Base-by-base conservation (phyloP, 306 rosid species). In the Dalbergia cochinchinensis region DNA sequence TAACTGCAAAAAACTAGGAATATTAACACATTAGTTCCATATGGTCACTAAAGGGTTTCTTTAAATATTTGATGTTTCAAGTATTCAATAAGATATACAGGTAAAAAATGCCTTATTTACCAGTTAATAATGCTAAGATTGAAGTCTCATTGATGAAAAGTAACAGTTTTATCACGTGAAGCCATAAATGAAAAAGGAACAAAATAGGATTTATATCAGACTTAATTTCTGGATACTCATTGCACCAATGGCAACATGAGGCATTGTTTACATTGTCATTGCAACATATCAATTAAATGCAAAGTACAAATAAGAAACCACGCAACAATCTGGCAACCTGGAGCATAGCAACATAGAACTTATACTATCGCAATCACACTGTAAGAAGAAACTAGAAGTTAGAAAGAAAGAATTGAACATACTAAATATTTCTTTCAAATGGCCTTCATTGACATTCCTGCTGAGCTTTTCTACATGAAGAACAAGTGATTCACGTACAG, bases 361-460 rank as follows among this genome's bases (percentile, higher is more conserved):
- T 13, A 39, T 4, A 71, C 19, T 68, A 54, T 47, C 11, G 2
- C 42, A 58, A 45, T 51, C n/a, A 77, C 12, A 79, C 47, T 45
- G 33, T 33, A 77, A 45, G 62, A 74, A 11, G 60, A 59, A 74
- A 62, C 67, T 35, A 71, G 15, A 74, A 44, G 85, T 34, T 34
- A 12, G 33, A 60, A 61, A 12, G 33, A 60, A 61, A 51, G 2
- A 77, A 65, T 37, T 83, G 76, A 64, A 72, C 99, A 64, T 91
- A 96, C 99, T 73, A 76, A 96, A 96, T 39, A 96, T 96, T 85
- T 96, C 99, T 83, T 76, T 87, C 77, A 96, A 85, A 88, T 96
- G 98, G 85, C 97, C 97, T 82, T 96, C 99, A 59, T 96, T 81
- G 83, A 96, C 99, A 86, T 96, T 96, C 88, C 99, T 90, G 75